Evolutionary conservation across 2,329 filamentous ascomycete species (phyloP).

Genomic region (Chrysoporthe deuterocubensis): DNA sequence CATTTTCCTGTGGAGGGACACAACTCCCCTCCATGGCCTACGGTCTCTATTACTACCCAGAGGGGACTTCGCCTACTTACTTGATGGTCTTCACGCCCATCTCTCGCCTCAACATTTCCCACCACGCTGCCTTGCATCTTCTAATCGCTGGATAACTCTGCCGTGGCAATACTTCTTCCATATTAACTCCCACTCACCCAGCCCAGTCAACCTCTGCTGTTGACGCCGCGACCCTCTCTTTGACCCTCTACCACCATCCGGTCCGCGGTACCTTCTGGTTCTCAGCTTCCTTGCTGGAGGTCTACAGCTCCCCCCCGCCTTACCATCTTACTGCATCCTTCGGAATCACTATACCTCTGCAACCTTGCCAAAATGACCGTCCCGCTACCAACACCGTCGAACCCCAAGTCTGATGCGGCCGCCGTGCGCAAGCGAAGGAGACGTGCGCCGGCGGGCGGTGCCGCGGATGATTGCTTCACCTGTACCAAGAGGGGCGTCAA

Average conservation of each 20-base stretch:
- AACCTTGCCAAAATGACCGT: slow-evolving; percentile 50
- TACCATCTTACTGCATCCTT: slow-evolving; percentile 20
- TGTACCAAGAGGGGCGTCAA: slow-evolving; percentile 82
- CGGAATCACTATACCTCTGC: background rate
- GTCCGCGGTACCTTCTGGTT: slow-evolving; percentile 28
- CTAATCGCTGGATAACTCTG: slow-evolving; percentile 33
- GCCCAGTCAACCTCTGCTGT: slow-evolving; percentile 41
- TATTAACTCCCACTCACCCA: slow-evolving; percentile 49
- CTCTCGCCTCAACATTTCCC: slow-evolving; percentile 38
- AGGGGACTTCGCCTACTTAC: slow-evolving; percentile 22
- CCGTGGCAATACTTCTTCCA: slow-evolving; percentile 40
- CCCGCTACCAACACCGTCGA: slow-evolving; percentile 46
- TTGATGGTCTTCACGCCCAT: slow-evolving; percentile 20
- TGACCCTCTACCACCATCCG: slow-evolving; percentile 30
- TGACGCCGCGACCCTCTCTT: slow-evolving; percentile 37
- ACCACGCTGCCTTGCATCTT: slow-evolving; percentile 40
- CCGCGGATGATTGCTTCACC: slow-evolving; percentile 92
- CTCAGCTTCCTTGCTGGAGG: slow-evolving; percentile 25
- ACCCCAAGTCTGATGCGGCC: slow-evolving; percentile 40
- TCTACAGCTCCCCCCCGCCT: slow-evolving; percentile 1
- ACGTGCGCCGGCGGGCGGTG: slow-evolving; percentile 85
- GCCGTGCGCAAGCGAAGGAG: slow-evolving; percentile 75
- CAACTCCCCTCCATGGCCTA: slow-evolving; percentile 18
- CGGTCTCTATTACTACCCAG: slow-evolving; percentile 16
- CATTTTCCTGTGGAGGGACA: slow-evolving; percentile 11